Conservation (phyloP, 495 filamentous ascomycete species). For the Penicillium samsonianum region DNA sequence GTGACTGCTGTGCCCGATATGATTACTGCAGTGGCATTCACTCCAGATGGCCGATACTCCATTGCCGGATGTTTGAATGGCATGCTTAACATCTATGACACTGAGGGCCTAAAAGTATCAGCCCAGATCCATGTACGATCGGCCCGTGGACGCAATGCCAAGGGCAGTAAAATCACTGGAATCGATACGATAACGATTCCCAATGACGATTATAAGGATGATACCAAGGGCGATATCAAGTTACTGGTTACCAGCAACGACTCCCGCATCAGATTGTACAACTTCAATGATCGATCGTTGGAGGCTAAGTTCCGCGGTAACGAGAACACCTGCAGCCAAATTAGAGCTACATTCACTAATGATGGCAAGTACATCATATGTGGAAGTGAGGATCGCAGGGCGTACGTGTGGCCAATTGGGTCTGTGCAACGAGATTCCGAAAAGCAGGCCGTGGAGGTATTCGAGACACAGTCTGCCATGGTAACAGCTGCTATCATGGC, state of each 20-base stretch:
- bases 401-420: constrained; percentile 83
- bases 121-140: constrained; percentile 89
- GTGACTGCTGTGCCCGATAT: constrained; percentile 81
- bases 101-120: constrained; percentile 82
- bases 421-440: constrained; percentile 67
- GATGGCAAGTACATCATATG: constrained; percentile 87
- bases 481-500: constrained; percentile 88
- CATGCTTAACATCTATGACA: constrained; percentile 89
- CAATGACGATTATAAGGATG: constrained; percentile 55
- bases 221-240: constrained; percentile 73
- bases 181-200: constrained; percentile 76
- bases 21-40: constrained; percentile 91
- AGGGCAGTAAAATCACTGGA: constrained; percentile 95
- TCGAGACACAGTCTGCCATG: constrained; percentile 85
- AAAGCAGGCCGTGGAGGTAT: constrained; percentile 78
- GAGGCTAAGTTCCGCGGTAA: constrained; percentile 92
- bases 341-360: constrained; percentile 85
- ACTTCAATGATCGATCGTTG: constrained; percentile 75
- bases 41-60: constrained; percentile 84
- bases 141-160: constrained; percentile 86
- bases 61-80: constrained; percentile 90
- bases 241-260: constrained; percentile 94
- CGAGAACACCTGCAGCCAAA: constrained; percentile 89
- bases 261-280: constrained; percentile 89
- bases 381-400: constrained; percentile 86